Evolutionary conservation across 352 stramenopile genomes (phyloP), one percentile per base, ranked within the genome.

Genomic region (Phytophthora multivora): DNA sequence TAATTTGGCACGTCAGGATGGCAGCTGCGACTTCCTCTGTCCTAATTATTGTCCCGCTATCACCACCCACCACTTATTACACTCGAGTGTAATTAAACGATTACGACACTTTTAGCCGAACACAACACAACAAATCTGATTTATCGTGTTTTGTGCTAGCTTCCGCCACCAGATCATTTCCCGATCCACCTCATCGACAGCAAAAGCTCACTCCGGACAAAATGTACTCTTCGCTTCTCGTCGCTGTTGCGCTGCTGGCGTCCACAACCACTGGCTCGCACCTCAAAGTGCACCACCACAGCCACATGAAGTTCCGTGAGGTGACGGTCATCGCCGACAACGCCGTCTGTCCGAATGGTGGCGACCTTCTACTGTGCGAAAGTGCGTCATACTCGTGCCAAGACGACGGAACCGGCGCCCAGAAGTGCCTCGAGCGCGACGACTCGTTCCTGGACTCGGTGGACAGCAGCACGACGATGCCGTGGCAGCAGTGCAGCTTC

Each of bases 261-360:
- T 47, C 59, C 23, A 28, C 51, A 9, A 42, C 30, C n/a, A 16
- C 40, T 8, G 59, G 42, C 5, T 19, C 42, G 15, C 59, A 65
- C 13, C 26, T 46, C 28, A 73, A 79, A 47, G 48, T 69, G 30
- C 59, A 73, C 61, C 47, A 71, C 40, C 52, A 60, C 51, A 31
- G 48, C 43, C 56, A 77, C 66, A 68, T 70, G 54, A 84, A 84
- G 70, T 87, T 84, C 65, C 72, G 66, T 11, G 72, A 82, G 18
- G 66, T 76, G 48, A 66, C 70, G 13, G 58, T 87, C 30, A 78
- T 87, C 53, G 62, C 43, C 0, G 53, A 75, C 49, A 77, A 78
- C 51, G 72, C 59, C 2, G 59, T 51, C 11, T 87, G 77, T 57
- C 77, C 77, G 31, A 80, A 79, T 26, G 75, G 73, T 39, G 77